Base-by-base conservation (phyloP, 345 rosid genomes). In the Gossypium anomalum region DNA sequence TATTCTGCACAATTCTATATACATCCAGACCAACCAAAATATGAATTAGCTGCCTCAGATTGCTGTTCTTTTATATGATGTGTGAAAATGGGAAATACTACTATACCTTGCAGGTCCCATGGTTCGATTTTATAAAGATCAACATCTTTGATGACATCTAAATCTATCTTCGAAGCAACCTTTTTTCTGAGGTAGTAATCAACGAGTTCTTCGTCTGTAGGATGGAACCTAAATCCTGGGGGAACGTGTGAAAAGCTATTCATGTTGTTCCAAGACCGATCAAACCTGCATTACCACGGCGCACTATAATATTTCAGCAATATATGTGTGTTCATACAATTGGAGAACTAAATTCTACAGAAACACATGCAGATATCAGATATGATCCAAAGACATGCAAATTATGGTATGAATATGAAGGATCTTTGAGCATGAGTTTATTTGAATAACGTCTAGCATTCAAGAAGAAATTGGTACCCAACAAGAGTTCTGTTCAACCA, bases 61-160 rank as follows among this genome's bases (percentile, higher is more conserved):
- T 23, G 23, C 12, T 15, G 29, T 27, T 61, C 16, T 61, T 61
- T 27, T 29, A 34, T 34, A 34, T 34, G 41, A 34, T 34, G 7
- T 5, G 41, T 34, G 20, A 56, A 51, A 8, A 62, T 15, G 63
- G 10, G 16, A 72, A 47, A 48, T 19, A 27, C 9, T 53, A 61
- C n/a, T 53, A 25, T 76, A 90, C 94, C 94, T 84, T 80, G 88
- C 57, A 90, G 94, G 83, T 90, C 92, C 92, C 94, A 88, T 60
- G 94, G 94, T 77, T 90, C 94, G 58, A 90, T 88, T 80, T 85
- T 90, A 77, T 90, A 90, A 49, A 90, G 94, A 81, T 90, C 94
- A 66, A 90, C 87, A 66, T 90, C 94, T 82, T 82, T 88, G 76
- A 90, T 88, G 69, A 90, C 89, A 81, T 90, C 92, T 58, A 90